Base-by-base conservation (phyloP, 306 rosid species). In the Delonix regia region DNA sequence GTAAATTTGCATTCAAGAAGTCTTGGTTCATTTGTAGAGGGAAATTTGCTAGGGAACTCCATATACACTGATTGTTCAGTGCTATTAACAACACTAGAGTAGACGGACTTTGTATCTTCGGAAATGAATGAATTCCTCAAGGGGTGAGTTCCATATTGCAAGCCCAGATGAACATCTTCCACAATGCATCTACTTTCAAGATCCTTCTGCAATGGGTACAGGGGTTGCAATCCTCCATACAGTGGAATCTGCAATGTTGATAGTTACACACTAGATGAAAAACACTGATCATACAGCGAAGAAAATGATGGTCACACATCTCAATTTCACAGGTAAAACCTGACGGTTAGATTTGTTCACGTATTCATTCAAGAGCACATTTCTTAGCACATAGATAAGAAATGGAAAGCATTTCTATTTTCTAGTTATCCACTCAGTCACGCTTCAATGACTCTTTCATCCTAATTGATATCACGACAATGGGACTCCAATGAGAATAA, bases 131-230 rank as follows among this genome's bases (percentile, higher is more conserved):
- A 79, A 53, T 79, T 85, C 76, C 91, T 84, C n/a, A 57, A 16
- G 64, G 86, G 74, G 18, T 73, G 86, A 63, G 82, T 75, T 83
- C 91, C 90, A 65, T 71, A 52, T 5, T 87, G 89, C 69, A 83
- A 81, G 71, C 92, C 81, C 47, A 89, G 42, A 74, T 79, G 75
- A 30, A 70, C 48, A 74, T 82, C 87, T 67, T 82, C 87, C 63
- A 34, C 30, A 22, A 59, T 34, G 76, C 77, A 83, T 85, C 84
- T 86, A 45, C 75, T 81, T 60, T 87, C 92, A 48, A 78, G 45
- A 63, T 90, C 97, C 88, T 92, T 92, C 55, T 78, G 92, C 82
- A 76, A 73, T n/a, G 87, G 87, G 63, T 67, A 81, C 21, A 83
- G 48, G 44, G 86, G 78, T 66, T 80, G 90, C 69, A 82, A 72